Base-by-base conservation (phyloP, 768 basidiomycete species). In the Leccinum arenicola region DNA sequence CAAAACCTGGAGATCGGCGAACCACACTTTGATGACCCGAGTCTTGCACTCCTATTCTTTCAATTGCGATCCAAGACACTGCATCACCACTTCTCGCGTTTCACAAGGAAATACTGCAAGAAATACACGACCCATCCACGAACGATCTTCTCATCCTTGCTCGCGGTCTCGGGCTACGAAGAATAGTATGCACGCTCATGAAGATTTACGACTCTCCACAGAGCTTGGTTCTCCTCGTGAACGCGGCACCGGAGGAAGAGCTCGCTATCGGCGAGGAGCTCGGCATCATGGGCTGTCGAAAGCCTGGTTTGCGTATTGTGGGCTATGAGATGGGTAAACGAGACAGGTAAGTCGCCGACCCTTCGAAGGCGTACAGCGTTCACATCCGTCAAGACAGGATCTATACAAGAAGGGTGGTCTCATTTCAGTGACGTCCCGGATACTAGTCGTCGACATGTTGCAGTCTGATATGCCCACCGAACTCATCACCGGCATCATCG, bases 381-480 rank as follows among this genome's bases (percentile, higher is more conserved):
- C 19, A 72, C 49, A 14, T 54, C 12, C 38, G 54, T 52, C 57
- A 56, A 93, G 95, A 66, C 89, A 93, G 74, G 83, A 84, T 43
- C 73, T 98, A 55, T 98, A 98, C 76, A 88, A 88, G 60, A 81
- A 82, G 59, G 96, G 96, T 4, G 95, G 95, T 5, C 77, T 98
- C 1, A 81, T 98, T 52, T 92, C 92, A 7, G 88, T 98, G 31
- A 98, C 97, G 0, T 95, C 93, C 25, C 86, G 93, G 19, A 98
- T 99, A 64, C 78, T 98, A 12, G 90, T 96, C 23, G 95, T 96
- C 55, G 97, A 99, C 70, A 91, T 98, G 86, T 76, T 99, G 31
- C 89, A 89, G 69, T 80, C 83, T 25, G 89, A 92, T 67, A 84
- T 98, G 29, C 95, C 95, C 1, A 87, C 83, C 2, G 82, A 91